phyloP scores from a whole-genome alignment of 306 rosid species.

The Clitoria ternatea region DNA sequence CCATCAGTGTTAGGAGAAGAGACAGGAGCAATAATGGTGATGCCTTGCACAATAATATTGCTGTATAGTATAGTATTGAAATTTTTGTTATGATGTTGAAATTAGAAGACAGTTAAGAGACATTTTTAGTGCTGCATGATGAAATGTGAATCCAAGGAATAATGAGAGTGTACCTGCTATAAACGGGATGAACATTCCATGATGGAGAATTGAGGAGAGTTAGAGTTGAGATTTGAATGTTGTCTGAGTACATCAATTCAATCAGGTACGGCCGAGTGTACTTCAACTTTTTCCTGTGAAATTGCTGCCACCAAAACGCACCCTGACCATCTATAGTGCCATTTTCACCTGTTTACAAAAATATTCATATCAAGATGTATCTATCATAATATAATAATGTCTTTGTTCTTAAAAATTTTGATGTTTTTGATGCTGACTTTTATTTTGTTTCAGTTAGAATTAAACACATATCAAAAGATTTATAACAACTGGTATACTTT shows the following conservation, averaged over 20 bases:
- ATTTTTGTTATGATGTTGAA: background rate
- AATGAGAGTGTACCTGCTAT: slow-evolving; percentile 58
- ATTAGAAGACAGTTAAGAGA: background rate
- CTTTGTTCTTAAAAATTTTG: no score
- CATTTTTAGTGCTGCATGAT: background rate
- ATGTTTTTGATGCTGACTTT: no score
- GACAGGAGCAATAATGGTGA: slow-evolving; percentile 75
- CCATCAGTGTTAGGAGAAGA: slow-evolving; percentile 85
- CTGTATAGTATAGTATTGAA: slow-evolving; percentile 39
- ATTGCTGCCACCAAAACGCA: slow-evolving; percentile 71
- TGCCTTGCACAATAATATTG: slow-evolving; percentile 62
- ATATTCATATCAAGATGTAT: background rate
- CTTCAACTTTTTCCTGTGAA: slow-evolving; percentile 47
- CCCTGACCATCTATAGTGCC: slow-evolving; percentile 91
- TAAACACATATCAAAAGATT: no score
- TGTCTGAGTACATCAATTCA: slow-evolving; percentile 63
- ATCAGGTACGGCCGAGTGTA: slow-evolving; percentile 80
- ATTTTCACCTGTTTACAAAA: slow-evolving; percentile 49
- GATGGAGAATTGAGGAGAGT: slow-evolving; percentile 74
- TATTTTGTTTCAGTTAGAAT: no score
- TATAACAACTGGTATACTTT: no score
- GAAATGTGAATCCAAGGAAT: background rate
- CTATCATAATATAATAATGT: background rate
- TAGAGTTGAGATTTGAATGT: slow-evolving; percentile 61
- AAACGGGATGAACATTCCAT: slow-evolving; percentile 80